These are phyloP conservation scores for Volvariella surrecta DNA, from an alignment of 1,284 basidiomycete species.

Conservation along the genomic window DNA sequence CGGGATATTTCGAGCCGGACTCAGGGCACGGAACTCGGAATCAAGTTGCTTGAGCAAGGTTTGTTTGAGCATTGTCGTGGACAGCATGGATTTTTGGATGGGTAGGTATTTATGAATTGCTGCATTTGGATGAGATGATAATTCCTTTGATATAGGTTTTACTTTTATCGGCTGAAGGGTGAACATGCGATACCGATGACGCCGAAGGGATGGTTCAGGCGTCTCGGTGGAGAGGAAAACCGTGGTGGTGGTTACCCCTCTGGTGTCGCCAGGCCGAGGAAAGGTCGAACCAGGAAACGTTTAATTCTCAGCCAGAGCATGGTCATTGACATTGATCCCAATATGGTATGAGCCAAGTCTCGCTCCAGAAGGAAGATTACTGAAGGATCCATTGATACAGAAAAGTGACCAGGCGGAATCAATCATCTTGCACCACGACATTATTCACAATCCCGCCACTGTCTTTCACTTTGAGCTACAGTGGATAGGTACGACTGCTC, in stretches of 20 bases:
- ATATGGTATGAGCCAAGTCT: slow-evolving; percentile 41
- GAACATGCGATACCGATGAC: slow-evolving; percentile 68
- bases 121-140: background rate
- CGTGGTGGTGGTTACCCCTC: slow-evolving; percentile 30
- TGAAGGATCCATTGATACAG: slow-evolving; percentile 28
- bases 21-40: slow-evolving; percentile 75
- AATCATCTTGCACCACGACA: slow-evolving; percentile 84
- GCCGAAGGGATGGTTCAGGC: slow-evolving; percentile 59
- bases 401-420: slow-evolving; percentile 84
- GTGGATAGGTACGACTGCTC: slow-evolving; percentile 95
- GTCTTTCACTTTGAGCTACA: slow-evolving; percentile 96
- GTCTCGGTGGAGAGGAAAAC: slow-evolving; percentile 30
- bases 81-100: slow-evolving; percentile 77
- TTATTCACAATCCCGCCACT: slow-evolving; percentile 85
- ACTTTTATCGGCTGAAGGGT: slow-evolving; percentile 78
- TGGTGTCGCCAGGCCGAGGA: slow-evolving; percentile 24
- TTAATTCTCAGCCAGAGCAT: slow-evolving; percentile 81
- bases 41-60: slow-evolving; percentile 67
- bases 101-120: slow-evolving; percentile 34
- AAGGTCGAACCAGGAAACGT: slow-evolving; percentile 44
- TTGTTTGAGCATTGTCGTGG: slow-evolving; percentile 78
- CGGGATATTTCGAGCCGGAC: slow-evolving; percentile 74
- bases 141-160: slow-evolving; percentile 44
- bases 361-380: background rate
- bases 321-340: slow-evolving; percentile 81